Evolutionary conservation across 371 early-diverging fungal species (phyloP).

Genomic region (Chytridium lagenaria): DNA sequence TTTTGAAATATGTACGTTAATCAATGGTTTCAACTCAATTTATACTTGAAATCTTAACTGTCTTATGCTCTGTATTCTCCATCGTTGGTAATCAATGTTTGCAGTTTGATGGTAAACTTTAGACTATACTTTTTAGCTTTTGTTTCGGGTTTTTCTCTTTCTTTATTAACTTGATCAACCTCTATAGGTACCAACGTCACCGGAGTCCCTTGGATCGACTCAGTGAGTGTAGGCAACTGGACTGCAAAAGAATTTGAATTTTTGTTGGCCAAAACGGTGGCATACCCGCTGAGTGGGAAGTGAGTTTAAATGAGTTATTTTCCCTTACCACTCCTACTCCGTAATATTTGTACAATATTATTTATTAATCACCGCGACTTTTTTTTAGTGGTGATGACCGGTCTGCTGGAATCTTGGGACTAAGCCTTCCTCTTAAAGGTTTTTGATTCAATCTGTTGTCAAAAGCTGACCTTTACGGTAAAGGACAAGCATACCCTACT

Average conservation of each 20-base stretch:
- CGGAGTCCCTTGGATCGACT: neutral
- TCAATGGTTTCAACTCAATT: no score
- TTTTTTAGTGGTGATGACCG: neutral
- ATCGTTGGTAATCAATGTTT: no score
- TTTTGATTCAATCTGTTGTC: neutral
- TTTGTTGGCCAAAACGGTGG: neutral
- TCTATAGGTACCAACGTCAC: conserved; percentile 1
- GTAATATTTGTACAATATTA: no score
- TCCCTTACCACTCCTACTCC: no score
- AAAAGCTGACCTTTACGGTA: neutral
- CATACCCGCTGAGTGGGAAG: neutral
- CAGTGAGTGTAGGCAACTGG: neutral
- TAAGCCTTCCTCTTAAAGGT: neutral
- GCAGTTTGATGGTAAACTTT: neutral
- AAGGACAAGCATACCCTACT: neutral
- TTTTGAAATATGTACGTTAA: neutral
- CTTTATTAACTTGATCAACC: neutral
- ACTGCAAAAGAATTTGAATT: neutral
- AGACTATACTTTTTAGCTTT: neutral
- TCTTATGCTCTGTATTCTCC: no score
- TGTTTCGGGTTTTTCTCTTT: neutral
- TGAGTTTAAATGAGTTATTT: neutral
- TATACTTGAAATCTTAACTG: no score
- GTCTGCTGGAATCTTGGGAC: neutral
- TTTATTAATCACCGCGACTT: no score